Evolutionary conservation across 805 yeast genomes (phyloP).

Genomic region (Starmerella etchellsii): DNA sequence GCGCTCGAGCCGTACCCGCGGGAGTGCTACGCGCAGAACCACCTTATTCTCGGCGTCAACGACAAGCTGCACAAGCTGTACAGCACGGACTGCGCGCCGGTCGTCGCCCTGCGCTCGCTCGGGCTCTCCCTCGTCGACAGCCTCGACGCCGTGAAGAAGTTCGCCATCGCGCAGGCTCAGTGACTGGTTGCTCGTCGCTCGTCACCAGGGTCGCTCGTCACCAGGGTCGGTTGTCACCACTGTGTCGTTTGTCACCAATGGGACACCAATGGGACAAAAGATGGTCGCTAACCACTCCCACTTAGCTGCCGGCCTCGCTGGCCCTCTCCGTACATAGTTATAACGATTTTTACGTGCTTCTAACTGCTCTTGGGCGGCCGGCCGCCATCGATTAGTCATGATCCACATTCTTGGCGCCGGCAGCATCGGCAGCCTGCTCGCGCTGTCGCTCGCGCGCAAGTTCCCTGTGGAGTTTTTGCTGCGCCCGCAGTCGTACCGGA

Average conservation of each 20-base stretch:
- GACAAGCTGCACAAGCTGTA: slow-evolving; percentile 86
- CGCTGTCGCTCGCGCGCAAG: slow-evolving; percentile 32
- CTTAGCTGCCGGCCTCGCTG: too few species aligned
- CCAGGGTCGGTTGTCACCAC: too few species aligned
- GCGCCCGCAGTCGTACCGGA: slow-evolving; percentile 32
- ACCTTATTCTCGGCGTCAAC: slow-evolving; percentile 69
- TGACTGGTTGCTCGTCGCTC: too few species aligned
- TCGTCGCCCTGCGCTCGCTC: slow-evolving; percentile 59
- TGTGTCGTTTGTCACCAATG: too few species aligned
- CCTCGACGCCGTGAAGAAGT: slow-evolving; percentile 51
- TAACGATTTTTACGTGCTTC: too few species aligned
- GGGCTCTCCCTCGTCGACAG: slow-evolving; percentile 64
- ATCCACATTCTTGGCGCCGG: slow-evolving; percentile 40
- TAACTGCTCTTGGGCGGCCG: too few species aligned
- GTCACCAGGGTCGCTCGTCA: too few species aligned
- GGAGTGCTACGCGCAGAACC: slow-evolving; percentile 69
- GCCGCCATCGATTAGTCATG: too few species aligned
- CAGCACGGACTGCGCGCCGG: slow-evolving; percentile 55
- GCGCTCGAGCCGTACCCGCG: slow-evolving; percentile 81
- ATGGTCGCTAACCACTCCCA: too few species aligned
- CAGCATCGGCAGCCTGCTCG: slow-evolving; percentile 39
- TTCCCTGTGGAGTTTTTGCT: slow-evolving; percentile 33
- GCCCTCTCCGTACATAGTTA: too few species aligned
- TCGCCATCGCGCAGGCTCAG: slow-evolving; percentile 45
- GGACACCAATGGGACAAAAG: too few species aligned